Conservation (phyloP, 306 rosid genomes). For the Senna tora region DNA sequence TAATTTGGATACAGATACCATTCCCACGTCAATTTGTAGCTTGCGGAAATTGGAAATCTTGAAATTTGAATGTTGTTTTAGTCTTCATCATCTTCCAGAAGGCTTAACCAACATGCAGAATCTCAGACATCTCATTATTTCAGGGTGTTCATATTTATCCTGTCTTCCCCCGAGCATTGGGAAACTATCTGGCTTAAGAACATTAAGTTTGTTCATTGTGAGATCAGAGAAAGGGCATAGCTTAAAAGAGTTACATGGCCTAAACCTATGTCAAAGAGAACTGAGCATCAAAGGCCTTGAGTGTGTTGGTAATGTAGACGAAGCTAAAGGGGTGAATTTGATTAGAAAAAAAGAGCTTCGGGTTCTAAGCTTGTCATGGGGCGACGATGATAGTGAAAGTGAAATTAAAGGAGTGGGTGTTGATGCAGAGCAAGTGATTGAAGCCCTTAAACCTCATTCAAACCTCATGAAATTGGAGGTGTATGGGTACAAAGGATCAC, state of each 20-base stretch:
- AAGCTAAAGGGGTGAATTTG: constrained; percentile 23
- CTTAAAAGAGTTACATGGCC: neutral
- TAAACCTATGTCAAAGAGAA: neutral
- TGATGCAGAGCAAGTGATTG: neutral
- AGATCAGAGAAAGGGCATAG: neutral
- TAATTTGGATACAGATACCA: fast-evolving
- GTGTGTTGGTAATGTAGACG: neutral
- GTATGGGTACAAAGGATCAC: neutral
- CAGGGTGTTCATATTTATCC: fast-evolving
- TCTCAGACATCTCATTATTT: constrained; percentile 30
- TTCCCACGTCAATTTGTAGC: neutral
- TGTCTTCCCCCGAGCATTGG: no score
- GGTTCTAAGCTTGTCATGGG: constrained; percentile 18
- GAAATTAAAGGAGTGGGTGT: neutral
- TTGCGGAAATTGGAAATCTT: constrained; percentile 9
- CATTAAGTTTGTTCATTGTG: neutral
- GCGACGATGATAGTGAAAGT: no score
- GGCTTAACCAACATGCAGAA: neutral
- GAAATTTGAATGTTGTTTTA: neutral
- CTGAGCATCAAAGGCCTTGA: neutral
- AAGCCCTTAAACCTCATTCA: neutral
- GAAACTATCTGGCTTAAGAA: neutral
- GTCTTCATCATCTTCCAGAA: neutral
- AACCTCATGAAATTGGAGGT: neutral
- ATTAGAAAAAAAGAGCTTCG: neutral